Evolutionary conservation across 345 rosid species (phyloP).

Genomic region (Salix arbutifolia): DNA sequence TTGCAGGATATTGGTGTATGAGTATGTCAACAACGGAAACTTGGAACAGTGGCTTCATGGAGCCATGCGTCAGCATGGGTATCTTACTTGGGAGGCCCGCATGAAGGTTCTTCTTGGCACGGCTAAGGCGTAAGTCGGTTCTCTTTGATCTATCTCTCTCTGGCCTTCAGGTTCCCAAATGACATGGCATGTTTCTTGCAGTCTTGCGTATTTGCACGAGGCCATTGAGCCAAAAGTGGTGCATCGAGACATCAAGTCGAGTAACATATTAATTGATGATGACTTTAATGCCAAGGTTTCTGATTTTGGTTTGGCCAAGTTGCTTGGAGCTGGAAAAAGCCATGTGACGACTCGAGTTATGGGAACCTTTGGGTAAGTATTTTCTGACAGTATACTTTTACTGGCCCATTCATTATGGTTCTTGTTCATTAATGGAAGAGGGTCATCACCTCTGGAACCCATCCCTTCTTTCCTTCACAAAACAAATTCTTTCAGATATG

Average conservation of each 20-base stretch:
- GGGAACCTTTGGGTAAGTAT: conserved; percentile 93
- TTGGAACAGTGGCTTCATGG: conserved; percentile 92
- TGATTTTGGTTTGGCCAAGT: conserved; percentile 95
- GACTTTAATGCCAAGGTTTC: conserved; percentile 93
- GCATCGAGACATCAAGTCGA: conserved; percentile 96
- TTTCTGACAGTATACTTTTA: not conserved
- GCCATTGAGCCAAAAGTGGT: conserved; percentile 99
- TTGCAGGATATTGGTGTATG: conserved; percentile 68
- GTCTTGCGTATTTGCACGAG: conserved; percentile 96
- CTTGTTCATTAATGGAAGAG: not conserved
- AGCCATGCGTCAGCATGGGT: conserved; percentile 72
- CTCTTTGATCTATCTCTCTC: not conserved
- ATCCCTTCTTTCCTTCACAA: not conserved
- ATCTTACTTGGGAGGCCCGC: conserved; percentile 89
- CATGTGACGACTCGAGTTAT: conserved; percentile 95
- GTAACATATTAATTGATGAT: conserved; percentile 88
- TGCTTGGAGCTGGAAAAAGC: conserved; percentile 95
- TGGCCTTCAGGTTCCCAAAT: conserved; percentile 5
- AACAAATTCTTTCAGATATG: conserved; percentile 52
- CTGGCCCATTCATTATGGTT: not conserved
- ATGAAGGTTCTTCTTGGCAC: conserved; percentile 70
- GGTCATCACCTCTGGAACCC: not conserved
- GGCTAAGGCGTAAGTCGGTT: conserved; percentile 73
- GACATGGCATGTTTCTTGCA: conserved; percentile 32
- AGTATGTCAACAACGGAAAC: conserved; percentile 77